A percentile compares a stretch with the other conserved stretches of the same genome.
Evolutionary conservation across 495 filamentous ascomycete species (phyloP).

Genomic region (Hypoxylon cercidicola): DNA sequence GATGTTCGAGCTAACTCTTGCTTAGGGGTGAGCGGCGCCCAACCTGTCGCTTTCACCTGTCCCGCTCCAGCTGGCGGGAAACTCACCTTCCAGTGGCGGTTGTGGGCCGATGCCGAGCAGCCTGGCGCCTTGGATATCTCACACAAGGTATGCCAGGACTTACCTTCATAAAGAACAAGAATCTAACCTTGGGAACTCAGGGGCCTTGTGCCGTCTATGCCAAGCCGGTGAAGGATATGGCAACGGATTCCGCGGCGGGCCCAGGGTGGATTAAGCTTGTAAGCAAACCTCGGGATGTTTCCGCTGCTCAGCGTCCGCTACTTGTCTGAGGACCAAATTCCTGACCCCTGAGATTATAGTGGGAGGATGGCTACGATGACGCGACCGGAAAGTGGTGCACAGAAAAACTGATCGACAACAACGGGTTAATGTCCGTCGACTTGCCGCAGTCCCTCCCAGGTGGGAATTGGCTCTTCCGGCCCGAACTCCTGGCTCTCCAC

Average conservation of each 20-base stretch:
- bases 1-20: not conserved
- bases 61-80: constrained; percentile 61
- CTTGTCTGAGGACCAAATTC: not conserved
- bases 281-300: not conserved
- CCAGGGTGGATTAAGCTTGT: constrained; percentile 83
- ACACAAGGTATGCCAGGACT: constrained; percentile 62
- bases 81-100: constrained; percentile 71
- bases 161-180: not conserved
- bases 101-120: constrained; percentile 64
- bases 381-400: constrained; percentile 70
- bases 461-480: constrained; percentile 76
- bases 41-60: constrained; percentile 68
- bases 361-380: constrained; percentile 69
- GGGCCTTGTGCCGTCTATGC: constrained; percentile 77
- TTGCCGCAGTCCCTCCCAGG: constrained; percentile 68
- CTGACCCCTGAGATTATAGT: constrained; percentile 42
- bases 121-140: constrained; percentile 67
- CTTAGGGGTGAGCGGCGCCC: constrained; percentile 66
- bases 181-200: constrained; percentile 11
- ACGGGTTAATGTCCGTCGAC: constrained; percentile 68
- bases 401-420: constrained; percentile 69
- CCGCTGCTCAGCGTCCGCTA: no score
- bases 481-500: constrained; percentile 76
- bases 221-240: constrained; percentile 65
- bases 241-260: constrained; percentile 59